Evolutionary conservation across 805 yeast species (phyloP).

Genomic region (Saccharomycopsis babjevae): DNA sequence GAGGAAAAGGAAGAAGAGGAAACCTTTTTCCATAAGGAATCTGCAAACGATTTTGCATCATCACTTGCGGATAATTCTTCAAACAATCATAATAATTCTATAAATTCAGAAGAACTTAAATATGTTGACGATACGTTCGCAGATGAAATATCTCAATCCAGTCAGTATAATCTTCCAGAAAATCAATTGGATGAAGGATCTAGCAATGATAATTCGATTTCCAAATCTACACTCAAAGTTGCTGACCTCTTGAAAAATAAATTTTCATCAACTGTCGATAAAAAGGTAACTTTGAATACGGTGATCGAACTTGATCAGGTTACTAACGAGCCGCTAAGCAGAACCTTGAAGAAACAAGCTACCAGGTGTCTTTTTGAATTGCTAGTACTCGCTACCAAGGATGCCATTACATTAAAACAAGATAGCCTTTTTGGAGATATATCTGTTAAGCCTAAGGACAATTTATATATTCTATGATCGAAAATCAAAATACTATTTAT

Average conservation of each 20-base stretch:
- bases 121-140: not conserved
- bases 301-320: slow-evolving; percentile 32
- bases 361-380: slow-evolving; percentile 72
- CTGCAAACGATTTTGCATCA: slow-evolving; percentile 13
- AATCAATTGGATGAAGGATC: slow-evolving; percentile 4
- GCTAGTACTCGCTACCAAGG: slow-evolving; percentile 70
- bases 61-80: slow-evolving; percentile 13
- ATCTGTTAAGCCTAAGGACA: slow-evolving; percentile 36
- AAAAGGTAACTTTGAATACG: slow-evolving; percentile 27
- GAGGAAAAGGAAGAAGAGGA: not conserved
- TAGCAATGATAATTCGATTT: slow-evolving; percentile 22
- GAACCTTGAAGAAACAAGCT: slow-evolving; percentile 44
- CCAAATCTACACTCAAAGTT: slow-evolving; percentile 43
- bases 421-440: slow-evolving; percentile 51
- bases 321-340: slow-evolving; percentile 26
- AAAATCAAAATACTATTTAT: not conserved
- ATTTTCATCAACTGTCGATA: slow-evolving; percentile 20
- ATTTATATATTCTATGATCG: slow-evolving; percentile 21
- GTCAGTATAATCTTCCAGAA: not conserved
- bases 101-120: slow-evolving; percentile 11
- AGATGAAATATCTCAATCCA: not conserved
- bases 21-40: slow-evolving; percentile 10
- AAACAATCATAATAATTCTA: not conserved
- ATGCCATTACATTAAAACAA: slow-evolving; percentile 45
- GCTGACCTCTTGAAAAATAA: slow-evolving; percentile 36